Evolutionary conservation across 2,329 filamentous ascomycete species (phyloP).

Genomic region (Pseudogymnoascus sp.): DNA sequence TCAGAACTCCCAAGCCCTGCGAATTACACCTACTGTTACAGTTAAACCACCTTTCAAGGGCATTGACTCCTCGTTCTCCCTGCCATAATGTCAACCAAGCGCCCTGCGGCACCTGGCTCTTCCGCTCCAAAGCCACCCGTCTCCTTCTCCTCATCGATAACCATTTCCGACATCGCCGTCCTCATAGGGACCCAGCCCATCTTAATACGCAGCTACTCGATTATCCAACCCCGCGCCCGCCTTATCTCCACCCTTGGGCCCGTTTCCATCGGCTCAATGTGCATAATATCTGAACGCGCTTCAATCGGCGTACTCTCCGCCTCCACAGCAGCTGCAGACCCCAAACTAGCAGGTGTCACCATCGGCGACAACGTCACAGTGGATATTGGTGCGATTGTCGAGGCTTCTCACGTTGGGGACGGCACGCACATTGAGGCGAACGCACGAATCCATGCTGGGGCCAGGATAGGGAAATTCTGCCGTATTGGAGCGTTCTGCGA

Average conservation of each 20-base stretch:
- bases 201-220: slow-evolving; percentile 65
- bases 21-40: background rate
- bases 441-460: slow-evolving; percentile 52
- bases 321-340: slow-evolving; percentile 12
- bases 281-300: slow-evolving; percentile 69
- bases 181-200: slow-evolving; percentile 70
- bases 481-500: slow-evolving; percentile 60
- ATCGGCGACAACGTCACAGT: slow-evolving; percentile 56
- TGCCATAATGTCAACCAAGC: slow-evolving; percentile 26
- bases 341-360: slow-evolving; percentile 33
- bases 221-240: slow-evolving; percentile 80
- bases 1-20: no score
- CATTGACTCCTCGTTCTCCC: background rate
- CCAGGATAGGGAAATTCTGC: slow-evolving; percentile 59
- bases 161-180: slow-evolving; percentile 55
- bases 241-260: slow-evolving; percentile 73
- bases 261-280: slow-evolving; percentile 72
- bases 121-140: slow-evolving; percentile 52
- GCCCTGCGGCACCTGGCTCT: slow-evolving; percentile 44
- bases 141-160: slow-evolving; percentile 52
- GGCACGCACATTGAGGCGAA: slow-evolving; percentile 56
- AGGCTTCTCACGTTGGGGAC: slow-evolving; percentile 43
- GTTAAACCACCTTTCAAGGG: background rate
- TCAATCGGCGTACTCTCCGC: slow-evolving; percentile 44
- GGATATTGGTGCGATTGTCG: slow-evolving; percentile 53